A percentile compares a stretch with the other conserved stretches of the same genome.
Conservation (phyloP, 257 asterid genomes). For the Jacaranda copaia region DNA sequence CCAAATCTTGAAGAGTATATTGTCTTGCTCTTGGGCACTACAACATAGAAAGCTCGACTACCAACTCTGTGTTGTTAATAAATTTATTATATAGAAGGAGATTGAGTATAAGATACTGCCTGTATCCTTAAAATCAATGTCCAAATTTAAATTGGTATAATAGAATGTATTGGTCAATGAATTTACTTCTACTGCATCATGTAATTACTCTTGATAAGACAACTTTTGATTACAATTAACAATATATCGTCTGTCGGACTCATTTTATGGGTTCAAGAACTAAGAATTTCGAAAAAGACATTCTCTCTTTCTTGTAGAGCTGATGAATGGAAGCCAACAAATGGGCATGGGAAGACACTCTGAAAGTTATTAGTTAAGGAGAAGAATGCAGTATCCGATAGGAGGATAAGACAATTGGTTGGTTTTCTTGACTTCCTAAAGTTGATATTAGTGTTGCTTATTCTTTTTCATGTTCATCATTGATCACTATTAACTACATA, state of each 20-base stretch:
- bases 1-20: not conserved
- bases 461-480: slow-evolving; percentile 7
- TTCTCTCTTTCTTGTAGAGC: slow-evolving; percentile 64
- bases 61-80: not conserved
- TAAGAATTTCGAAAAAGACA: slow-evolving; percentile 3
- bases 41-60: not conserved
- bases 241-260: slow-evolving; percentile 18
- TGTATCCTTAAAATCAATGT: not conserved
- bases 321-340: slow-evolving; percentile 98
- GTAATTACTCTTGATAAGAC: not conserved
- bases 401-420: slow-evolving; percentile 93
- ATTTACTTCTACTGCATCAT: not conserved
- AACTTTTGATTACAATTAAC: slow-evolving; percentile 1
- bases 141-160: not conserved
- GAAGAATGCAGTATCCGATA: slow-evolving; percentile 89
- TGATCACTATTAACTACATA: slow-evolving; percentile 15
- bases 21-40: not conserved
- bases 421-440: slow-evolving; percentile 23
- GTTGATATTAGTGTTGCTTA: slow-evolving; percentile 2
- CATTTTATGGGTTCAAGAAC: slow-evolving; percentile 8
- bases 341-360: slow-evolving; percentile 98
- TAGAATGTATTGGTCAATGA: slow-evolving; percentile 1
- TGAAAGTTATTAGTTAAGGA: slow-evolving; percentile 88
- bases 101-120: slow-evolving; percentile 9
- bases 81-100: slow-evolving; percentile 17